Percentiles rank a stretch among this genome's conserved stretches.
Evolutionary conservation across 805 yeast genomes (phyloP).

Genomic region (Candida xyloterini): DNA sequence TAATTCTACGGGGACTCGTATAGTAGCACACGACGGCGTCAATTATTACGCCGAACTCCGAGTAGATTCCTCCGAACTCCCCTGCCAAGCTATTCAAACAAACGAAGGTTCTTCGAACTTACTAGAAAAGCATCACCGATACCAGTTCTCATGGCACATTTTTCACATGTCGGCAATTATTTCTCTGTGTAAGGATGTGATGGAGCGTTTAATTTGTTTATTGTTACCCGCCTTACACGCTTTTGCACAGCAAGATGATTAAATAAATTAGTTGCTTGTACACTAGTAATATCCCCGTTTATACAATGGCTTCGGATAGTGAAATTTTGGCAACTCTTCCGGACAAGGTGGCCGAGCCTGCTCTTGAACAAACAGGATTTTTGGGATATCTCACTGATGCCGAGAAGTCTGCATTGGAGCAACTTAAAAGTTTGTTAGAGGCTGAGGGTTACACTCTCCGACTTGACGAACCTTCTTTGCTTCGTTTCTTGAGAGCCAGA

Average conservation of each 20-base stretch:
- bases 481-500: slow-evolving; percentile 90
- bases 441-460: slow-evolving; percentile 72
- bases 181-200: not conserved
- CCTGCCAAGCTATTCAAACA: too few relatives aligned
- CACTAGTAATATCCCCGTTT: not conserved
- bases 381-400: slow-evolving; percentile 75
- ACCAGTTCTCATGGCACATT: too few relatives aligned
- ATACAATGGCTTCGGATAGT: slow-evolving; percentile 24
- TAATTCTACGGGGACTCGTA: too few relatives aligned
- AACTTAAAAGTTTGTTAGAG: slow-evolving; percentile 54
- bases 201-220: not conserved
- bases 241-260: slow-evolving; percentile 2
- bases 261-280: slow-evolving; percentile 3
- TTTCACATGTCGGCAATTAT: not conserved
- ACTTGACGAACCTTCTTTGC: slow-evolving; percentile 79
- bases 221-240: slow-evolving; percentile 6
- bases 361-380: slow-evolving; percentile 59
- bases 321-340: slow-evolving; percentile 31
- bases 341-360: slow-evolving; percentile 53
- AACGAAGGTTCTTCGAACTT: too few relatives aligned
- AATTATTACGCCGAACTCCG: too few relatives aligned
- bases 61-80: too few relatives aligned
- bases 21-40: too few relatives aligned
- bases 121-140: too few relatives aligned
- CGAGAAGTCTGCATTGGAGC: slow-evolving; percentile 58